Base-by-base conservation (phyloP, 371 early-diverging fungal genomes). In the Mortierella sp. region DNA sequence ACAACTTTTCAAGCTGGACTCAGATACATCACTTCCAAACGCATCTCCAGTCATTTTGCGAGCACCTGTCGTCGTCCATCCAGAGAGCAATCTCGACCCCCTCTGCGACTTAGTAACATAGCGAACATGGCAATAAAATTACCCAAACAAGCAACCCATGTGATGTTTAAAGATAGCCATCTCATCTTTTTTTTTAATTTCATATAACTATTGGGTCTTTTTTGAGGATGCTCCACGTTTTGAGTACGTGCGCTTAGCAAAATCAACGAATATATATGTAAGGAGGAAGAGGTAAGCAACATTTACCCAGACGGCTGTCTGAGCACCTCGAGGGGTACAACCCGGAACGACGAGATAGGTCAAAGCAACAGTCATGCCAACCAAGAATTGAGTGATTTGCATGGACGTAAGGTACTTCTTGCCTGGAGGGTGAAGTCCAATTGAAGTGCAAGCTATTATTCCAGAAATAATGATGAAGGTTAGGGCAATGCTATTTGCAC, bases 321-420 rank as follows among this genome's bases (percentile, higher is more conserved):
- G 85, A 63, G 91, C 88, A 28, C 92, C 89, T 47, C 88, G 88
- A 32, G 64, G 73, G 59, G 93, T 83, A 85, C 95, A 95, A 39
- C 86, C 85, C n/a, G 93, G 90, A 6, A 92, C 86, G 70, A 94
- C 78, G 58, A 93, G 76, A 62, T 95, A 95, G 62, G 89, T 85
- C 75, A 85, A 64, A 45, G 94, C 94, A 54, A 93, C 69, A 40
- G 92, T 70, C 70, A 89, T 90, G 55, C 96, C 97, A 65, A 95
- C 86, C 45, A 96, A 68, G 87, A 97, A 97, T 85, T 97, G 97
- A 52, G 92, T 89, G 80, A 97, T 95, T 84, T 97, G 96, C 87
- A 95, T 91, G 51, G 89, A 87, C 22, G 96, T 96, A 72, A 97
- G 85, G 83, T 93, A 91, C 73, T 92, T 90, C 86, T 97, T 96